Base-by-base conservation (phyloP, 768 basidiomycete genomes). In the Termitomyces sp. region DNA sequence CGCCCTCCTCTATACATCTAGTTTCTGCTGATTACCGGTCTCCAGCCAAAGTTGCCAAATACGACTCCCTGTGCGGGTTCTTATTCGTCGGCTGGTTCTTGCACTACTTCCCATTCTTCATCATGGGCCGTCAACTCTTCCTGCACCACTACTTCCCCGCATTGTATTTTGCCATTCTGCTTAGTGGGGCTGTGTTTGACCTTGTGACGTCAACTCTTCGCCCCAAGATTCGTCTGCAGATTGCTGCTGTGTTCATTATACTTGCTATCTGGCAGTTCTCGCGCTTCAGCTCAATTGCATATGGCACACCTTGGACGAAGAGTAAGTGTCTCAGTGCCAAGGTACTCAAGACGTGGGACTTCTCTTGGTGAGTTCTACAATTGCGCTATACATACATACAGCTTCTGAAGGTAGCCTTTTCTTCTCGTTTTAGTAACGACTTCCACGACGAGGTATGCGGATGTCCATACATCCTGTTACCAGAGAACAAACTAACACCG, bases 91-190 rank as follows among this genome's bases (percentile, higher is more conserved):
- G 93, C 50, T 99, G 96, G 93, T 77, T 78, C 28, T 69, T 99
- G 36, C 97, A 98, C 76, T 98, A 97, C 75, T 80, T 92, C 69
- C 97, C 97, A 14, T 99, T 99, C 84, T 98, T 87, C 84, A 78
- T 98, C 64, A 98, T 98, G 96, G 77, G 82, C 46, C 93, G 97
- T 23, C 97, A 99, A 68, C 87, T 98, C 49, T 99, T 99, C 83
- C 75, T 99, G 26, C 96, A 98, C 70, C 97, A 98, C 75, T 98
- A 98, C 71, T 89, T 98, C 75, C 97, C 96, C 0, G 94, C 95
- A 0, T 78, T 99, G n/a, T 96, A 94, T 69, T 95, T 91, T 65
- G 86, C 89, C n/a, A 85, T 93, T 64, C 82, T 99, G 13, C 77
- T 93, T 26, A 80, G 81, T 30, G 88, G 88, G 55, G 78, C 78